Base-by-base conservation (phyloP, 1,284 basidiomycete genomes). In the Ustilago trichophora region DNA sequence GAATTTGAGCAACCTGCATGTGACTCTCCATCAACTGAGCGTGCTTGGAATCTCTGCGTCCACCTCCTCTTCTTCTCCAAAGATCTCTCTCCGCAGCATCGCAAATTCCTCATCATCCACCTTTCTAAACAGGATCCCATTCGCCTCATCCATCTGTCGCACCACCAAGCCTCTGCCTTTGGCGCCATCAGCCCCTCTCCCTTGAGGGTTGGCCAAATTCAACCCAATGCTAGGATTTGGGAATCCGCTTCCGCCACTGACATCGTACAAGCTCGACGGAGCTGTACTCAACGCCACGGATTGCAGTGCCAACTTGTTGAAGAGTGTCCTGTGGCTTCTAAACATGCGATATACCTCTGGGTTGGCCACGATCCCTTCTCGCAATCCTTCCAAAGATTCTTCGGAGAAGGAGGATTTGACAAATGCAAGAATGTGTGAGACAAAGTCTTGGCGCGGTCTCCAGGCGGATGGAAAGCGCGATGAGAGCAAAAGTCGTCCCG, bases 251-350 rank as follows among this genome's bases (percentile, higher is more conserved):
- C 68, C 68, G 5, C 63, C 68, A 18, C 63, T 62, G 3, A 52
- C 47, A 44, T 73, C 71, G 25, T 69, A 73, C 21, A 73, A 22
- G n/a, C 66, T 70, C 21, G 55, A 53, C 6, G 67, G 67, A 2
- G 58, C 46, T n/a, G 60, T 70, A 1, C 57, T 64, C 4, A 75
- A 35, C n/a, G 67, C 59, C 9, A 70, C 73, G 5, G 55, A 64
- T 18, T 76, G 74, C n/a, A 57, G 27, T 9, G 74, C 72, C 15
- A 76, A 48, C 54, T 72, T 76, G 43, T 65, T 46, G 50, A 74
- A 76, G 27, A 76, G 46, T 12, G 51, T 33, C 0, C 65, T 27
- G 13, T 76, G 62, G 15, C 41, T 51, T 11, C 66, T 46, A 19
- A 53, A 70, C 59, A 76, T 68, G 7, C 63, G 25, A 18, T 51